phyloP scores from a whole-genome alignment of 768 basidiomycete genomes.

The Grammothele lineata region DNA sequence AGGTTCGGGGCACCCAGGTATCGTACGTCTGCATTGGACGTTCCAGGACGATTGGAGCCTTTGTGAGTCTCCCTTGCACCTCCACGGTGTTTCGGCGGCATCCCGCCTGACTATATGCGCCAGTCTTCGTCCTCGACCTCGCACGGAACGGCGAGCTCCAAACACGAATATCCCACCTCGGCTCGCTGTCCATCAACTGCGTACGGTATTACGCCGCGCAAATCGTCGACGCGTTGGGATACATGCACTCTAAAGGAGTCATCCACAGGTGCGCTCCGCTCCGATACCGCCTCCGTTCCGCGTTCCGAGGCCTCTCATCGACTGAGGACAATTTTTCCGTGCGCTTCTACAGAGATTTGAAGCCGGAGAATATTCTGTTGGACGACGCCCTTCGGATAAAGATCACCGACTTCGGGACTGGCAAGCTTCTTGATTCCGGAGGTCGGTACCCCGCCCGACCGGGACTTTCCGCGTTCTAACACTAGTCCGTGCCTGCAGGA shows the following conservation, averaged over 20 bases:
- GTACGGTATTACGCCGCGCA: conserved; percentile 87
- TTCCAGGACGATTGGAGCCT: conserved; percentile 84
- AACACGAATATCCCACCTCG: conserved; percentile 63
- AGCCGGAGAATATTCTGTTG: conserved; percentile 88
- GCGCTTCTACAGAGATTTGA: conserved; percentile 53
- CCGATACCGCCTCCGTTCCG: not conserved
- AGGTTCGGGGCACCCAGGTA: conserved; percentile 68
- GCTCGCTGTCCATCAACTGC: conserved; percentile 80
- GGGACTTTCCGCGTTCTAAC: conserved; percentile 16
- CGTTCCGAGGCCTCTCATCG: not conserved
- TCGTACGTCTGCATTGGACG: conserved; percentile 76
- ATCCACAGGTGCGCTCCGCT: conserved; percentile 66
- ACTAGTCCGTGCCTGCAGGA: conserved; percentile 25
- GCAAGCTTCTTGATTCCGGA: conserved; percentile 61
- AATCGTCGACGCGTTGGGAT: conserved; percentile 81
- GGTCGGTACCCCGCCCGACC: conserved; percentile 35
- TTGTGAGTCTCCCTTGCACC: conserved; percentile 54
- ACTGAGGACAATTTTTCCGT: conserved; percentile 1
- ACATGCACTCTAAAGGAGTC: conserved; percentile 87
- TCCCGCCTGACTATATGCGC: conserved; percentile 1
- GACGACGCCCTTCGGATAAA: conserved; percentile 84
- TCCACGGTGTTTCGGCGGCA: conserved; percentile 1
- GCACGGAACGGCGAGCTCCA: conserved; percentile 78
- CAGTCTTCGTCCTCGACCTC: conserved; percentile 79
- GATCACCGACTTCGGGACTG: conserved; percentile 96